Base-by-base conservation (phyloP, 1,284 basidiomycete genomes). In the Ceratobasidium sp. region DNA sequence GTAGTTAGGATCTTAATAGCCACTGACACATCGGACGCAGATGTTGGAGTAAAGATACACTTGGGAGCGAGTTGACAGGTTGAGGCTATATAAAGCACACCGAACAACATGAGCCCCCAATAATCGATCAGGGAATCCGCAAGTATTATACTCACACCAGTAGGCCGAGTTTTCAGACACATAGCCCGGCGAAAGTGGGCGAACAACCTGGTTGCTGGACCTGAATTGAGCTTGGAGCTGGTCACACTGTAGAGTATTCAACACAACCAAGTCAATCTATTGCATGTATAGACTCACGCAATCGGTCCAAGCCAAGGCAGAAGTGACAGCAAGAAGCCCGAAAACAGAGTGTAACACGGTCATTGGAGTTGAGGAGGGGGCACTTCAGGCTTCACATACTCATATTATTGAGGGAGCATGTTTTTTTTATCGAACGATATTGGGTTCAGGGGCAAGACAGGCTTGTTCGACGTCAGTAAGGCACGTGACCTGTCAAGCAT, bases 11-110 rank as follows among this genome's bases (percentile, higher is more conserved):
- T 48, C 15, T 68, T 68, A 5, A 68, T 26, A 5, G 66, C 46
- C 17, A 20, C 33, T 12, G 66, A 68, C 2, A 68, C 46, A 40
- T 68, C 46, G 23, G 48, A 54, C 9, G 66, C 20, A 10, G 50
- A 68, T 4, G 44, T 54, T 28, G 66, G 66, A 6, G 66, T 68
- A 33, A 52, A 67, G 7, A 68, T 68, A 26, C 66, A 68, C 23
- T 50, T 38, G 17, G 66, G 66, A 10, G 44, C 33, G 7, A 68
- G 66, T n/a, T 26, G 13, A 54, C 66, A 68, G 3, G 46, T 50
- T 7, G 66, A 68, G 12, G 66, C 66, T 68, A 40, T 23, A 38
- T 33, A 17, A 6, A 12, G 9, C 52, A 33, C 17, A 54, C 33
- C 26, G 9, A 12, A 3, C 15, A 38, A 26, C 15, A 28, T 48